phyloP scores from a whole-genome alignment of 208 protist species.

The Trypanosomatidae sp. region DNA sequence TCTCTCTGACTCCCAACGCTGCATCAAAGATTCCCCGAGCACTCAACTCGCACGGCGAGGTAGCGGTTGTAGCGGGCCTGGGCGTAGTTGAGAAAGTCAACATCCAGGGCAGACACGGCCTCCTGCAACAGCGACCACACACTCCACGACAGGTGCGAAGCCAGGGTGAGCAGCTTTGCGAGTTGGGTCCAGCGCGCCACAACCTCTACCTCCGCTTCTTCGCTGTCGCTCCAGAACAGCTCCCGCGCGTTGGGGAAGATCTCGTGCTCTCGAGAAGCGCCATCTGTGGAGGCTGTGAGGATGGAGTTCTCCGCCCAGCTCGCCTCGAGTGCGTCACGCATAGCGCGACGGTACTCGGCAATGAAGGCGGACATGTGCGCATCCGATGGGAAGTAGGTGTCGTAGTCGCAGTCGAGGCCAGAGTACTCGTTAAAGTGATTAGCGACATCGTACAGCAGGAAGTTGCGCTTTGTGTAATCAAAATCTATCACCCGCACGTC shows the following conservation, averaged over 20 bases:
- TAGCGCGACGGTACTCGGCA: slow-evolving; percentile 57
- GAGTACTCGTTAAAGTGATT: slow-evolving; percentile 95
- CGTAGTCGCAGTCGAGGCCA: slow-evolving; percentile 89
- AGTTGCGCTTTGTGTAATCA: slow-evolving; percentile 91
- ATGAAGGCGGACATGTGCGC: slow-evolving; percentile 77
- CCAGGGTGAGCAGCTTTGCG: slow-evolving; percentile 79
- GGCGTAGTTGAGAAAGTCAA: slow-evolving; percentile 88
- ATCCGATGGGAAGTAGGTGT: slow-evolving; percentile 73
- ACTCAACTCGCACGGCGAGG: slow-evolving; percentile 57
- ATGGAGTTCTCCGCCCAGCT: slow-evolving; percentile 11
- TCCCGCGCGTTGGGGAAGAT: slow-evolving; percentile 50
- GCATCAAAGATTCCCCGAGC: slow-evolving; percentile 23
- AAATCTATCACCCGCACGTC: slow-evolving; percentile 92
- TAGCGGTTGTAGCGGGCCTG: slow-evolving; percentile 67
- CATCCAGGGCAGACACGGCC: slow-evolving; percentile 80
- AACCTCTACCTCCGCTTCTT: slow-evolving; percentile 32
- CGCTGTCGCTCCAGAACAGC: slow-evolving; percentile 44
- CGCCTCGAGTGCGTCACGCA: slow-evolving; percentile 51
- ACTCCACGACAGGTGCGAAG: slow-evolving; percentile 81
- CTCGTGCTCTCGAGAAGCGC: slow-evolving; percentile 17
- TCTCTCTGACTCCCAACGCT: no score
- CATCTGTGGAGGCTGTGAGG: background rate
- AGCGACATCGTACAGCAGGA: slow-evolving; percentile 86
- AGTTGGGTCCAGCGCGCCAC: slow-evolving; percentile 48
- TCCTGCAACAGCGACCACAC: slow-evolving; percentile 91